Evolutionary conservation across 2,329 filamentous ascomycete genomes (phyloP).

Genomic region (Penicillium brevicompactum): DNA sequence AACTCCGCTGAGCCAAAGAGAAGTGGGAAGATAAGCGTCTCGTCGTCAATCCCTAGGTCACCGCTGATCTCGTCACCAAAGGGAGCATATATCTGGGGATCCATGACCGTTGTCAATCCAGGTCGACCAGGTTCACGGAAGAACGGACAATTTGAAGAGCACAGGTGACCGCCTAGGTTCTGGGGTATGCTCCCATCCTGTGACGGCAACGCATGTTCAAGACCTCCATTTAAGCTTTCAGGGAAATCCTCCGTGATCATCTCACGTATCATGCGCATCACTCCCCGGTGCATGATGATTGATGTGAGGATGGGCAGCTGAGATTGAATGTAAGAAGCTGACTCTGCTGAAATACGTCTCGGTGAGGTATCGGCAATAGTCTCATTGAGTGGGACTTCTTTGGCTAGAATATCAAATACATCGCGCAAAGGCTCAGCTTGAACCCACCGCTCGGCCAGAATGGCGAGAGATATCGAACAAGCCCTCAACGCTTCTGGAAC

Average conservation of each 20-base stretch:
- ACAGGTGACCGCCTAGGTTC: conserved; percentile 1
- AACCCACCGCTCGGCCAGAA: conserved; percentile 17
- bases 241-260: conserved; percentile 15
- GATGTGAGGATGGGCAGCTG: conserved; percentile 4
- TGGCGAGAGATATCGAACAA: conserved; percentile 17
- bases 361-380: neutral
- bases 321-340: conserved; percentile 5
- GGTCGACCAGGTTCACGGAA: conserved; percentile 5
- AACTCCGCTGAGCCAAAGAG: conserved; percentile 2
- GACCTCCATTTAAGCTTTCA: neutral
- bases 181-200: neutral
- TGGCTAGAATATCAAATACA: conserved; percentile 14
- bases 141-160: conserved; percentile 10
- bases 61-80: neutral
- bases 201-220: neutral
- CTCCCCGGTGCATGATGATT: conserved; percentile 13
- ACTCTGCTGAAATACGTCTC: conserved; percentile 3
- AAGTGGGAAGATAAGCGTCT: conserved; percentile 4
- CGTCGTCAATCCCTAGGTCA: neutral
- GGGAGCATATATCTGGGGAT: neutral
- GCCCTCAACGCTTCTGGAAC: conserved; percentile 14
- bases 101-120: neutral
- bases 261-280: conserved; percentile 16
- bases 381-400: conserved; percentile 6
- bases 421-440: conserved; percentile 19